Evolutionary conservation across 1,139 yeast species (phyloP).

Genomic region (Candida neerlandica): DNA sequence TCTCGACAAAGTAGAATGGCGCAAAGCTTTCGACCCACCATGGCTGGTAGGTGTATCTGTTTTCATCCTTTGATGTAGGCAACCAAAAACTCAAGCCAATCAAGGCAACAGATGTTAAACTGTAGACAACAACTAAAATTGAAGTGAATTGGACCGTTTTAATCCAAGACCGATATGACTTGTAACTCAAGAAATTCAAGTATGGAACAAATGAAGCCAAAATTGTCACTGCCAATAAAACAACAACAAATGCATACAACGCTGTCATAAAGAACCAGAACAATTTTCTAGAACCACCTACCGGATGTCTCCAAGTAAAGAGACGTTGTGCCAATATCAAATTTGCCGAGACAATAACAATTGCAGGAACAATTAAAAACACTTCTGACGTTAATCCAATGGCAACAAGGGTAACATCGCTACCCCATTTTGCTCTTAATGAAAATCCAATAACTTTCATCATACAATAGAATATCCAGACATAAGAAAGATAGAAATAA

Average conservation of each 20-base stretch:
- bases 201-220: conserved; percentile 40
- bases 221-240: conserved; percentile 36
- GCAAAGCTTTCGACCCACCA: conserved; percentile 51
- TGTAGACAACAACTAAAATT: conserved; percentile 34
- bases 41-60: conserved; percentile 47
- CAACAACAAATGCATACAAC: conserved; percentile 32
- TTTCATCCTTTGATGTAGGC: conserved; percentile 48
- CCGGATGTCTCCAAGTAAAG: conserved; percentile 52
- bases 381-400: conserved; percentile 38
- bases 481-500: conserved; percentile 34
- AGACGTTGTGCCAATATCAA: conserved; percentile 46
- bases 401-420: conserved; percentile 25
- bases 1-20: conserved; percentile 45
- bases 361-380: conserved; percentile 36
- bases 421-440: conserved; percentile 33
- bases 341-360: conserved; percentile 38
- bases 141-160: conserved; percentile 34
- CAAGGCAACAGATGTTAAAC: conserved; percentile 39
- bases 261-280: conserved; percentile 40
- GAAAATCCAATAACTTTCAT: conserved; percentile 35
- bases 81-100: conserved; percentile 42
- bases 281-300: conserved; percentile 42
- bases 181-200: conserved; percentile 28
- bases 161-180: conserved; percentile 26
- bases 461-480: conserved; percentile 34